Percentiles rank a stretch among this genome's conserved stretches.
Evolutionary conservation across 257 asterid species (phyloP).

Genomic region (Capsicum rhomboideum): DNA sequence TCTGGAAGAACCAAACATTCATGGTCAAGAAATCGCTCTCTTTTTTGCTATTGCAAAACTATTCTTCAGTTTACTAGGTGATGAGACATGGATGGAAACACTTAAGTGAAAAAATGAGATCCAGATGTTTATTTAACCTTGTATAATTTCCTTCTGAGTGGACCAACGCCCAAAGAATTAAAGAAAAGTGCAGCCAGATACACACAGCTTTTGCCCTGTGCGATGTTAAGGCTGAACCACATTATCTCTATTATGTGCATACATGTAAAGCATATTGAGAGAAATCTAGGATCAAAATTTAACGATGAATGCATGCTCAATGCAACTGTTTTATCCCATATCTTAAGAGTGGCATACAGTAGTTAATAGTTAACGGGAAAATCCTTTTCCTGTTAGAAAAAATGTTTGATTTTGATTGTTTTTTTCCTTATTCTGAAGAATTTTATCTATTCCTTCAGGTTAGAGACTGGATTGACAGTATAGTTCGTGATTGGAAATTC

Average conservation of each 20-base stretch:
- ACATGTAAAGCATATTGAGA: neutral
- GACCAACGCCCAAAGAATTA: neutral
- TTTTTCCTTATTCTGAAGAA: neutral
- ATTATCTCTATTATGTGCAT: neutral
- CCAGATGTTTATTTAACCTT: neutral
- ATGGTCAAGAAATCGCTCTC: neutral
- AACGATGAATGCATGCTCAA: neutral
- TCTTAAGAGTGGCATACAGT: neutral
- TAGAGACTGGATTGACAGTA: constrained; percentile 86
- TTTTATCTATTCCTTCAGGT: constrained; percentile 33
- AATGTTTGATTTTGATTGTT: neutral
- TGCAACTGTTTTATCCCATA: neutral
- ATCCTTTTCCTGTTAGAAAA: neutral
- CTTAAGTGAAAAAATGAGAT: neutral
- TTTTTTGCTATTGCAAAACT: neutral
- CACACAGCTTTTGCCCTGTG: no score
- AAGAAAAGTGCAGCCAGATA: neutral
- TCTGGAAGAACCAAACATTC: neutral
- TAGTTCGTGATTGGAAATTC: constrained; percentile 80
- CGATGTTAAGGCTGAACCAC: neutral
- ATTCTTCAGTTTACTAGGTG: neutral
- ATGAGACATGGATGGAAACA: neutral
- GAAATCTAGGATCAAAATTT: neutral
- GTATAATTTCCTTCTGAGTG: neutral
- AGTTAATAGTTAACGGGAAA: neutral